Evolutionary conservation across 495 filamentous ascomycete genomes (phyloP).

Genomic region (Xylaria intraflava): DNA sequence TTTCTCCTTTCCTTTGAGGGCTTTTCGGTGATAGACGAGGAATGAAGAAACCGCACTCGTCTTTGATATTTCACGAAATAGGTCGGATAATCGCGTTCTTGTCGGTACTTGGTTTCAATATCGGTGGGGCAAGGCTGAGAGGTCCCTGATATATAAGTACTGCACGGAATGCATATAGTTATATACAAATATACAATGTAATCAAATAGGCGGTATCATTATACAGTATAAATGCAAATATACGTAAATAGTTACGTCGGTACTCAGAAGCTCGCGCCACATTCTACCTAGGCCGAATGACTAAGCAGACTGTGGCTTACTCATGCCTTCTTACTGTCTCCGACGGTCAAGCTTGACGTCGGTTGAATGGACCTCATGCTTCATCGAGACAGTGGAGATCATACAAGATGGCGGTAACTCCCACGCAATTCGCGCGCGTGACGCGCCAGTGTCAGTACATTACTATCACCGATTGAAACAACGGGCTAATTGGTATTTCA

Average conservation of each 20-base stretch:
- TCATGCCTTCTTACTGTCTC: background rate
- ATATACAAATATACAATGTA: too few species aligned
- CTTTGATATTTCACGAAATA: background rate
- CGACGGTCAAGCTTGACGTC: constrained; percentile 12
- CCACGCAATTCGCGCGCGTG: constrained; percentile 83
- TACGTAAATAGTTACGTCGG: background rate
- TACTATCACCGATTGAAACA: background rate
- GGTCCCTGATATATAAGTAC: too few species aligned
- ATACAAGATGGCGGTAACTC: constrained; percentile 61
- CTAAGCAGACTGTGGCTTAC: constrained; percentile 15
- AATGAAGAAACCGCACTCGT: background rate
- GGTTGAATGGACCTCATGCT: constrained; percentile 20
- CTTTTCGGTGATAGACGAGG: background rate
- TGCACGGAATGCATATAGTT: too few species aligned
- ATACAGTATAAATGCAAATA: too few species aligned
- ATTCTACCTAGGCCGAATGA: constrained; percentile 8
- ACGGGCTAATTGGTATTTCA: constrained; percentile 29
- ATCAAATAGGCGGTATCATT: too few species aligned
- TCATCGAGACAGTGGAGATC: constrained; percentile 13
- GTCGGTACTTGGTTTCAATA: constrained; percentile 7
- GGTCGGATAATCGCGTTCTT: background rate
- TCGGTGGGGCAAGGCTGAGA: constrained; percentile 10
- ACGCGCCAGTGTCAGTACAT: constrained; percentile 77
- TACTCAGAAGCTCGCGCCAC: constrained; percentile 11
- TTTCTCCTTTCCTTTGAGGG: background rate